Base-by-base conservation (phyloP, 768 basidiomycete species). In the Xerocomus potaroensis region DNA sequence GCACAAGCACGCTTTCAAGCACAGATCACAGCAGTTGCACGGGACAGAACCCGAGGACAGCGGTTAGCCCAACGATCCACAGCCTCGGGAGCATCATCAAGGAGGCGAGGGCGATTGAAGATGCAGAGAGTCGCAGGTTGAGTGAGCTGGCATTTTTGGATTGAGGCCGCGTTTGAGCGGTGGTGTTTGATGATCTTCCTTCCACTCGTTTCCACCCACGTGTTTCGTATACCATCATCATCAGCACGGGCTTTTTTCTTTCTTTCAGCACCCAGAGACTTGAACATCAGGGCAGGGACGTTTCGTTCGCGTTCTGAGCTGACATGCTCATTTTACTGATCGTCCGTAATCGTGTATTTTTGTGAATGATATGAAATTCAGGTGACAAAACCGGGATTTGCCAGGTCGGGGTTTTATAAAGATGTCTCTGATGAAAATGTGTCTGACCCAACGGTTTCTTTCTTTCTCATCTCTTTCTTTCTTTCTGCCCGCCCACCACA, bases 101-200 rank as follows among this genome's bases (percentile, higher is more conserved):
- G 27, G 73, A 81, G 66, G 67, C 77, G 44, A 72, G 57, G 39
- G 66, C 63, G 32, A 86, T 88, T 32, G 69, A 77, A 59, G 84
- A 89, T 50, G 81, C 79, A 10, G 86, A 89, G 70, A 75, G 72
- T 51, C 69, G 84, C 64, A 68, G 83, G 62, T 67, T 87, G 71
- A 80, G 81, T 35, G 86, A 89, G 69, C 60, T 85, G 57, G 84
- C 84, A 44, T 89, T 87, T 59, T 65, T 84, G 59, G 53, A 67
- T 51, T 66, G 63, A 66, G 49, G 24, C 43, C 18, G 33, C 45
- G n/a, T n/a, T n/a, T n/a, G n/a, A n/a, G n/a, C n/a, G n/a, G n/a
- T n/a, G n/a, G n/a, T n/a, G n/a, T n/a, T n/a, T n/a, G n/a, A n/a
- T n/a, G n/a, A n/a, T n/a, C n/a, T n/a, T n/a, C n/a, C n/a, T n/a